Conservation (phyloP, 2,329 filamentous ascomycete species). For the Aspergillus quadricinctus region DNA sequence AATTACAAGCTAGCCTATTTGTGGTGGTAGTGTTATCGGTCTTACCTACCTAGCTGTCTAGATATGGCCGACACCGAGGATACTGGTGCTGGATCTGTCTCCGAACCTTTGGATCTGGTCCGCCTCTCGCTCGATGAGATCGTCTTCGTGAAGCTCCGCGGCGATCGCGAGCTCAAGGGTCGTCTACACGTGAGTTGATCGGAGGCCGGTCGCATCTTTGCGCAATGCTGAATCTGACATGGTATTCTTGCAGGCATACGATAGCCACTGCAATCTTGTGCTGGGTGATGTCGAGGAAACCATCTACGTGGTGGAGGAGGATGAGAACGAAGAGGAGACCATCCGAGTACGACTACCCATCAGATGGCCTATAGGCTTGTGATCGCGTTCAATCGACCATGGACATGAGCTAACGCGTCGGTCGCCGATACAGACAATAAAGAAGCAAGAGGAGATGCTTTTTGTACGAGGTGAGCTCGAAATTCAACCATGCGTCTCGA, state of each 20-base stretch:
- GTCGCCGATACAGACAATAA: slow-evolving; percentile 64
- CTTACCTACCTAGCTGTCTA: slow-evolving; percentile 2
- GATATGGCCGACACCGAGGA: slow-evolving; percentile 81
- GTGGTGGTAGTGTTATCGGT: not conserved
- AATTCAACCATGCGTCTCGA: not conserved
- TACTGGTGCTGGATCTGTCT: slow-evolving; percentile 62
- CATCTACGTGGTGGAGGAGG: slow-evolving; percentile 87
- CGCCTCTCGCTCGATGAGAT: slow-evolving; percentile 91
- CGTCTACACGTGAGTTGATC: slow-evolving; percentile 72
- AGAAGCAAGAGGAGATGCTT: slow-evolving; percentile 97
- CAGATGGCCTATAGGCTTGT: not conserved
- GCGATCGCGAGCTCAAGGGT: slow-evolving; percentile 92
- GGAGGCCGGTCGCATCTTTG: not conserved
- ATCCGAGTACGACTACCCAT: slow-evolving; percentile 57
- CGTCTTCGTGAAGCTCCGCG: slow-evolving; percentile 94
- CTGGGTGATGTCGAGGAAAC: slow-evolving; percentile 96
- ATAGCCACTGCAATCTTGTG: slow-evolving; percentile 96
- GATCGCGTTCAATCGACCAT: not conserved
- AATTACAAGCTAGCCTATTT: not conserved
- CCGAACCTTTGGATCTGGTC: slow-evolving; percentile 93
- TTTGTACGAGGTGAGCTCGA: slow-evolving; percentile 81
- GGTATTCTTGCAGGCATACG: slow-evolving; percentile 68
- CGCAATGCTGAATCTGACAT: not conserved
- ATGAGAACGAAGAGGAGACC: slow-evolving; percentile 69
- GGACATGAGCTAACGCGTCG: slow-evolving; percentile 7